These are phyloP conservation scores for Sutorius australiensis DNA, from an alignment of 768 basidiomycete genomes.

Conservation along the genomic window DNA sequence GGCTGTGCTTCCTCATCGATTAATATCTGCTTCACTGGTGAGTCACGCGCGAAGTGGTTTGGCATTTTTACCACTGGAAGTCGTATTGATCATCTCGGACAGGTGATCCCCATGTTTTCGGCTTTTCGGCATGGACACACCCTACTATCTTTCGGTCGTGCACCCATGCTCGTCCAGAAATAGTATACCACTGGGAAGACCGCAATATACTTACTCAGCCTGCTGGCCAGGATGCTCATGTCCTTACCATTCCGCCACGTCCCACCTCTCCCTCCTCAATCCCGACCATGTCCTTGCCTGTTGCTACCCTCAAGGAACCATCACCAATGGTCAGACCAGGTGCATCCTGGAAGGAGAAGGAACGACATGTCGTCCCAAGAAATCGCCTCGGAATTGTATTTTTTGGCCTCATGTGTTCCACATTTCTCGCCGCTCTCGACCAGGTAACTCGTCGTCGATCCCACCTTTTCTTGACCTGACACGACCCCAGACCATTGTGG, in stretches of 20 bases:
- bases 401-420: slow-evolving; percentile 40
- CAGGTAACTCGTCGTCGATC: slow-evolving; percentile 28
- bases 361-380: slow-evolving; percentile 41
- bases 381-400: slow-evolving; percentile 43
- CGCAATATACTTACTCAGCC: background rate
- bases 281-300: slow-evolving; percentile 7
- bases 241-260: background rate
- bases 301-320: background rate
- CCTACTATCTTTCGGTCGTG: background rate
- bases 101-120: background rate
- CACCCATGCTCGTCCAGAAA: slow-evolving; percentile 5
- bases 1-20: background rate
- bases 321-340: slow-evolving; percentile 21
- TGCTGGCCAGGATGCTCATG: background rate
- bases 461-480: background rate
- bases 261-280: background rate
- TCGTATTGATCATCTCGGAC: background rate
- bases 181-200: slow-evolving; percentile 10
- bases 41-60: background rate
- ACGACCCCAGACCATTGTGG: slow-evolving; percentile 39
- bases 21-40: background rate
- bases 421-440: slow-evolving; percentile 48
- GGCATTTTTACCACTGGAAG: background rate
- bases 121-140: slow-evolving; percentile 1
- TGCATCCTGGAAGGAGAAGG: slow-evolving; percentile 36